phyloP scores from a whole-genome alignment of 2,329 filamentous ascomycete species.

The Fusarium fujikuroi region DNA sequence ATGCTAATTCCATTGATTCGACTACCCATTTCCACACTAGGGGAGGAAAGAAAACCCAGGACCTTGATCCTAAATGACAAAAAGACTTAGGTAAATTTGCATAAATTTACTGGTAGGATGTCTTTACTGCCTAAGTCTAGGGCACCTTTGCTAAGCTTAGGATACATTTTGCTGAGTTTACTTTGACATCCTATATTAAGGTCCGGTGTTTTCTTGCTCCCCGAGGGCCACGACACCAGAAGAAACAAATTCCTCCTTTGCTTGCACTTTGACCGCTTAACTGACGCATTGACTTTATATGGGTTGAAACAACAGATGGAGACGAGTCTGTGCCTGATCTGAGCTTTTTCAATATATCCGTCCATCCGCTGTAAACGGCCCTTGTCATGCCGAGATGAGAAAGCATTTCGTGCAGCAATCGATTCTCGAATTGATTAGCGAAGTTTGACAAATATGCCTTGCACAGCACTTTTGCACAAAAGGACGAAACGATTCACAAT shows the following conservation, averaged over 20 bases:
- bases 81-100: too few relatives aligned
- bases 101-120: too few relatives aligned
- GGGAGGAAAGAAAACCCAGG: too few relatives aligned
- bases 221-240: neutral
- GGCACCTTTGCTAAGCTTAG: too few relatives aligned
- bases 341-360: neutral
- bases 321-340: conserved; percentile 25
- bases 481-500: neutral
- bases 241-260: conserved; percentile 32
- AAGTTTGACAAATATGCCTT: neutral
- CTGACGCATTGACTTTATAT: conserved; percentile 28
- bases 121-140: too few relatives aligned
- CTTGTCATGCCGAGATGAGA: conserved; percentile 21
- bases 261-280: conserved; percentile 34
- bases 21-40: neutral
- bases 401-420: conserved; percentile 9
- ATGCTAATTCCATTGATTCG: neutral
- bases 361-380: conserved; percentile 25
- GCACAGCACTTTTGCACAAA: neutral
- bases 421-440: neutral
- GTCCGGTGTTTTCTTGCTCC: too few relatives aligned
- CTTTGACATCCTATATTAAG: too few relatives aligned
- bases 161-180: too few relatives aligned
- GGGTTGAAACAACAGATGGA: conserved; percentile 39
- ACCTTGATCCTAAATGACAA: too few relatives aligned